Base-by-base conservation (phyloP, 192 early-diverging fungal species). In the Phycomyces nitens region DNA sequence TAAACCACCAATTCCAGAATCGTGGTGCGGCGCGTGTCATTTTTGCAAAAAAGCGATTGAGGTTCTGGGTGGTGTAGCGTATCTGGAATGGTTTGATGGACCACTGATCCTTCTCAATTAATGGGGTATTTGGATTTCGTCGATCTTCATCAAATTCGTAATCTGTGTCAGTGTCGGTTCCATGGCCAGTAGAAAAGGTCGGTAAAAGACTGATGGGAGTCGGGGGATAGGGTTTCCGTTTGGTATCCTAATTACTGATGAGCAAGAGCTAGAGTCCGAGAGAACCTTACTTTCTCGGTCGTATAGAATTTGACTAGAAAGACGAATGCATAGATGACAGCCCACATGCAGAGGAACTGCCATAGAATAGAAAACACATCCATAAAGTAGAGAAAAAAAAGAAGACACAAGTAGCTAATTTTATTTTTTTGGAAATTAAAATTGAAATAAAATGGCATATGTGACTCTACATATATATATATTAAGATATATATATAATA, bases 1-100 rank as follows among this genome's bases (percentile, higher is more conserved):
- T 64, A 71, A 86, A 88, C 86, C 86, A 88, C 0, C 77, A 21
- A 15, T 71, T 55, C 85, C 84, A 88, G 41, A 88, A 82, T 3
- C 23, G 59, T 4, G 82, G 69, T 16, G 74, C 60, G 15, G 59
- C 14, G 24, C 69, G 69, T 7, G 75, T 76, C 1, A 79, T 58
- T 43, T 66, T 55, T 26, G 60, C 49, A 56, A 85, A 85, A 42
- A 71, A 60, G 11, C 44, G 29, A 58, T 85, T 85, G 21, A 80
- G 67, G 5, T 51, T 43, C 23, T 72, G 80, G 2, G 83, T 82
- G 16, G 79, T 76, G 60, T 76, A 79, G 1, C 77, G 71, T 23
- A 85, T 50, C 60, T 77, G 58, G 39, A 85, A 85, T 11, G 75
- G 69, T 24, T 79, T 71, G 55, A 82, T 64, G 1, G 55, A 27